Evolutionary conservation across 139 green algal species (phyloP).

Genomic region (Axilococcus clingmanii): DNA sequence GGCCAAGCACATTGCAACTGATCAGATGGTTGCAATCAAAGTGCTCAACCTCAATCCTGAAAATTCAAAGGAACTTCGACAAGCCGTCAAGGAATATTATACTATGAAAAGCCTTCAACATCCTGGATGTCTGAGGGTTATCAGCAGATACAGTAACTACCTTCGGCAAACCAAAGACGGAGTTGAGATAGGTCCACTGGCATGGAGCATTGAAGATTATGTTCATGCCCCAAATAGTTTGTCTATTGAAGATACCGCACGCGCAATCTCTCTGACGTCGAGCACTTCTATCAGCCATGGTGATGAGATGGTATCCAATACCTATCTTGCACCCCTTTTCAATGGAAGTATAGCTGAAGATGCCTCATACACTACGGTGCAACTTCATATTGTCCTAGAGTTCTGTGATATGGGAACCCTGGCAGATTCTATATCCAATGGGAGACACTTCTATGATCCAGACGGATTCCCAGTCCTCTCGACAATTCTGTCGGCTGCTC

Average conservation of each 20-base stretch:
- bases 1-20: background rate
- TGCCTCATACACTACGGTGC: background rate
- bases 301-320: background rate
- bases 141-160: constrained; percentile 3
- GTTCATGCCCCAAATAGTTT: background rate
- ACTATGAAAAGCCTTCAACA: constrained; percentile 2
- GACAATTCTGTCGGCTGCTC: background rate
- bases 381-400: constrained; percentile 19
- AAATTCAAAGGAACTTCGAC: constrained; percentile 2
- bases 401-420: constrained; percentile 18
- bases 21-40: constrained; percentile 11
- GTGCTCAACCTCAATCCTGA: constrained; percentile 6
- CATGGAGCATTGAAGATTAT: background rate
- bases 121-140: background rate
- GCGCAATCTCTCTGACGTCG: background rate
- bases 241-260: background rate
- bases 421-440: background rate
- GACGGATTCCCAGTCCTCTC: background rate
- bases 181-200: background rate
- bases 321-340: background rate
- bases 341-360: background rate
- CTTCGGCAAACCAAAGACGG: background rate
- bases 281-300: background rate
- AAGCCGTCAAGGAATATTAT: constrained; percentile 8
- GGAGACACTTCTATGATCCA: background rate